Base-by-base conservation (phyloP, 2,329 filamentous ascomycete species). In the Dothistroma septosporum region DNA sequence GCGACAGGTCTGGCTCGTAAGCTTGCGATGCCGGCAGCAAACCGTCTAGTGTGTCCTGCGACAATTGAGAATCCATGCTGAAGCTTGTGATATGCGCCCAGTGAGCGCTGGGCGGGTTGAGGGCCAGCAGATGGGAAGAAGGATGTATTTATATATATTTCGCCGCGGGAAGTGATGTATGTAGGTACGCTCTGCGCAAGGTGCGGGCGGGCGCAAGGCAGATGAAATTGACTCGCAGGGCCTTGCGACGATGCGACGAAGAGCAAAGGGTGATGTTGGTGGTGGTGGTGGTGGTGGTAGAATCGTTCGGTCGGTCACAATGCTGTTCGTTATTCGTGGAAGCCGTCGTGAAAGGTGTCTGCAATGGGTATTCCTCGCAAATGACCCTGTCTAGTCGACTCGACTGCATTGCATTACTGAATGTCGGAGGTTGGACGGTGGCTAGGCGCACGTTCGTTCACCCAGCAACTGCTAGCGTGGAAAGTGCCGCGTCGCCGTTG, bases 1-100 rank as follows among this genome's bases (percentile, higher is more conserved):
- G 73, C 47, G 67, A 67, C 33, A 70, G 71, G 33, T 71, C 68
- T 1, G 70, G 70, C 32, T 69, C 72, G 7, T 58, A 59, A 8
- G 69, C 68, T 48, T 61, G 61, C 14, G 59, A 59, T 21, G 60
- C 62, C 32, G 63, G 59, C 22, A 66, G 61, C 47, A 70, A 58
- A 52, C 53, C 47, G 47, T 60, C 58, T 0, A 61, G 50, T 14
- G 57, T 57, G n/a, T 60, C 58, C 58, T 60, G 60, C 50, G 60
- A 56, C 31, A 50, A 21, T 33, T 53, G 52, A 14, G 57, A 60
- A 41, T 60, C 58, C 61, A 63, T 63, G 21, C 32, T 55, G 24
- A 14, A 22, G 14, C 21, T 58, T 22, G 37, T 22, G n/a, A 16
- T 14, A 32, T 33, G 55, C 44, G 28, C 55, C 4, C 37, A 44